Evolutionary conservation across 495 filamentous ascomycete genomes (phyloP).

Genomic region (Hyaloscypha finlandica): DNA sequence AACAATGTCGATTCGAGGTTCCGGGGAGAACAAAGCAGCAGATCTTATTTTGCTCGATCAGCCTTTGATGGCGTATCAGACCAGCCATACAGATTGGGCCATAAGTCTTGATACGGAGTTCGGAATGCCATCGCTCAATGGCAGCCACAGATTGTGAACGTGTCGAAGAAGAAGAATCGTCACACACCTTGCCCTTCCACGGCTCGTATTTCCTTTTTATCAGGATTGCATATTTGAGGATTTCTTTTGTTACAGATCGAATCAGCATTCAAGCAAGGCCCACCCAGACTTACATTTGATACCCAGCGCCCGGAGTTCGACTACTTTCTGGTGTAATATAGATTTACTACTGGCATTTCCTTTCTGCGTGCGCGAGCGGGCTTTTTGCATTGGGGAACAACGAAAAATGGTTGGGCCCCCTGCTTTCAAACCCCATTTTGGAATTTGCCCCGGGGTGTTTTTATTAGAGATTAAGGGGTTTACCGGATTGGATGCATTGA

Average conservation of each 20-base stretch:
- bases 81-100: neutral
- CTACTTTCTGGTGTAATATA: neutral
- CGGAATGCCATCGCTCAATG: neutral
- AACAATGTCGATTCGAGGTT: neutral
- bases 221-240: neutral
- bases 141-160: neutral
- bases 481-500: too few relatives aligned
- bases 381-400: too few relatives aligned
- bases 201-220: neutral
- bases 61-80: neutral
- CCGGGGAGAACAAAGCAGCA: neutral
- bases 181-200: neutral
- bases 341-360: too few relatives aligned
- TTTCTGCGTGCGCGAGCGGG: too few relatives aligned
- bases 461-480: too few relatives aligned
- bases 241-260: neutral
- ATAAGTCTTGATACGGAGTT: neutral
- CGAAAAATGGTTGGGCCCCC: too few relatives aligned
- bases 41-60: neutral
- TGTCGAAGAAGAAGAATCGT: neutral
- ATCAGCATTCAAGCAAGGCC: neutral
- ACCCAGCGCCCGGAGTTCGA: neutral
- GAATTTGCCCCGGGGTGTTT: too few relatives aligned
- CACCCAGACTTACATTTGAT: neutral
- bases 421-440: too few relatives aligned